A percentile compares a stretch with the other conserved stretches of the same genome.
phyloP scores from a whole-genome alignment of 208 protist species.

The Blastocrithidia nonstop region DNA sequence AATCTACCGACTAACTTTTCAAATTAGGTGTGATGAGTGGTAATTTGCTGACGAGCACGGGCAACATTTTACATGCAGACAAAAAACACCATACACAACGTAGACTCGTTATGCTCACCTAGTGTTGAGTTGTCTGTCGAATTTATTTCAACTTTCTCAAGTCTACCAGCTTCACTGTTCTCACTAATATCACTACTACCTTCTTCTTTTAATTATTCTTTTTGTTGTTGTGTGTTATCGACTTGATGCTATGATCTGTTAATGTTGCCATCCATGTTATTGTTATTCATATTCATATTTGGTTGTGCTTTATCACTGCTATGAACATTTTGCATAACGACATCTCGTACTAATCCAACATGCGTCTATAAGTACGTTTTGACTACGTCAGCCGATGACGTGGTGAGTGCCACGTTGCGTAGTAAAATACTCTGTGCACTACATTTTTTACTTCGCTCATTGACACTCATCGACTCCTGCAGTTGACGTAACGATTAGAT shows the following conservation, averaged over 20 bases:
- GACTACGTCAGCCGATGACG: constrained; percentile 12
- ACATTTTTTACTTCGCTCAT: constrained; percentile 28
- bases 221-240: neutral
- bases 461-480: constrained; percentile 34
- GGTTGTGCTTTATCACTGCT: neutral
- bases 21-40: no score
- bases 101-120: neutral
- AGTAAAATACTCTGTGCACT: constrained; percentile 37
- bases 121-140: neutral
- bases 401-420: constrained; percentile 18
- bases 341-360: constrained; percentile 50
- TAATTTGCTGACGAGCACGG: constrained; percentile 11
- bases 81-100: constrained; percentile 66
- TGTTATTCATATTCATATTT: neutral
- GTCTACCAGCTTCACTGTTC: no score
- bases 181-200: no score
- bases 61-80: constrained; percentile 40
- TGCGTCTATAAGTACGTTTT: constrained; percentile 43
- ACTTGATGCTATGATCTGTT: neutral
- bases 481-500: constrained; percentile 49
- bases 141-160: constrained; percentile 1
- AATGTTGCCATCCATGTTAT: neutral
- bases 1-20: no score
- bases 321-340: constrained; percentile 19
- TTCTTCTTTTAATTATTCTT: neutral